Base-by-base conservation (phyloP, 352 stramenopile species). In the Pythium coloratum region DNA sequence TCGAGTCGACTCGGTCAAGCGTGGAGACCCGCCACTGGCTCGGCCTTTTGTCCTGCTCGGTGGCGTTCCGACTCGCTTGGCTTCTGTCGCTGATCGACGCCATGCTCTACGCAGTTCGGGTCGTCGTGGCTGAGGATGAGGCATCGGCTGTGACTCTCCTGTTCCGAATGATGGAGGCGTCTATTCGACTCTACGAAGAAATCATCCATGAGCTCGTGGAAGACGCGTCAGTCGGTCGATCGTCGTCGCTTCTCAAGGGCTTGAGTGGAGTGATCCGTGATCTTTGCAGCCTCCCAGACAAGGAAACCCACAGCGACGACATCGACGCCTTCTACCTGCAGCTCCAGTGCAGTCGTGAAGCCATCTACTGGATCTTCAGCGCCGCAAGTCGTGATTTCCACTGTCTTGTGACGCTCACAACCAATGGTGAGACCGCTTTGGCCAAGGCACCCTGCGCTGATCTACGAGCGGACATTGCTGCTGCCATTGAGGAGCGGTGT, bases 401-500 rank as follows among this genome's bases (percentile, higher is more conserved):
- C 18, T 8, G n/a, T 38, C 57, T 70, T 12, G 38, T 68, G n/a
- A 34, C 54, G 14, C 62, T 47, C 2, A 71, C 70, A 16, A 55
- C 38, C 33, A 55, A n/a, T 6, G 44, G 49, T 26, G 0, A 36
- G 3, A 24, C 20, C 8, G 26, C 14, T 13, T 36, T 49, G 20
- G 24, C 14, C 8, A 7, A 7, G 1, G 13, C n/a, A n/a, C 32
- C 34, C 14, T 38, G 40, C 32, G 36, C 24, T 26, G 60, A 59
- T 13, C 24, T 72, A 20, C 26, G 50, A 49, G 36, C 50, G 3
- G 75, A 84, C 28, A 78, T 89, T 12, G 12, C 68, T 5, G 53
- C 40, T 7, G 71, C 71, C 24, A 66, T 87, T 4, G 65, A 83
- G 53, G 30, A 59, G n/a, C 69, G 71, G 30, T 64, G 63, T 30